Percentiles rank a stretch among this genome's conserved stretches.
These are phyloP conservation scores for Aspergillus thermomutatus DNA, from an alignment of 2,329 filamentous ascomycete species.

Conservation along the genomic window DNA sequence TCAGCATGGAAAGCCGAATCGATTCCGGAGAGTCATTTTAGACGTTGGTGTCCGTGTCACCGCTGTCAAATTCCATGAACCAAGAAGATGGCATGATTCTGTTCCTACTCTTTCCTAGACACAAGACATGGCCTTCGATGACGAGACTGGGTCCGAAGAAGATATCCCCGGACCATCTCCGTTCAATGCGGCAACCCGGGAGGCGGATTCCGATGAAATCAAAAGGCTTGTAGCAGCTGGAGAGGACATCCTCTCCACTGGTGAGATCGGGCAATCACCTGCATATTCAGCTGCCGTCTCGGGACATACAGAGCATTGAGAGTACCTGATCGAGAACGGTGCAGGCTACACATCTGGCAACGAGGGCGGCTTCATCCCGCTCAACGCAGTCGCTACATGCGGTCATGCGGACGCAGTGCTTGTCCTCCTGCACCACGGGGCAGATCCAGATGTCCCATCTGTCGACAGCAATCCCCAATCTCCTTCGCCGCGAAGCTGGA, in stretches of 20 bases:
- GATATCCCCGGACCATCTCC: neutral
- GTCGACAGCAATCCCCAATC: neutral
- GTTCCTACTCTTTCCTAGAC: neutral
- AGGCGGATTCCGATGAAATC: neutral
- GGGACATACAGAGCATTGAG: neutral
- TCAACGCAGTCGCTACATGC: neutral
- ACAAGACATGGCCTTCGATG: neutral
- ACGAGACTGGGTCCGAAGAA: neutral
- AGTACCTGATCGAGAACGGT: conserved; percentile 1
- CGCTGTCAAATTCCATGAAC: neutral
- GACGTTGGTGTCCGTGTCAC: neutral
- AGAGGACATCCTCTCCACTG: neutral
- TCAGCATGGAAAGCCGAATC: neutral
- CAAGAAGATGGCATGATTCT: neutral
- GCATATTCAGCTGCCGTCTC: neutral
- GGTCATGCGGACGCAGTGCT: neutral
- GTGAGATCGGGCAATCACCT: conserved; percentile 1
- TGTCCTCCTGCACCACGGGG: neutral
- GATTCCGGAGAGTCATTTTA: neutral
- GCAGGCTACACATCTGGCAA: neutral
- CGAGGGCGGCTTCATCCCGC: conserved; percentile 1
- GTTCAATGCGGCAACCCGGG: neutral
- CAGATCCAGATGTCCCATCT: neutral
- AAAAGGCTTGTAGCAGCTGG: neutral
- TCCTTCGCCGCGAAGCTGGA: neutral